Conservation (phyloP, 257 asterid species). For the Fraxinus pennsylvanica region DNA sequence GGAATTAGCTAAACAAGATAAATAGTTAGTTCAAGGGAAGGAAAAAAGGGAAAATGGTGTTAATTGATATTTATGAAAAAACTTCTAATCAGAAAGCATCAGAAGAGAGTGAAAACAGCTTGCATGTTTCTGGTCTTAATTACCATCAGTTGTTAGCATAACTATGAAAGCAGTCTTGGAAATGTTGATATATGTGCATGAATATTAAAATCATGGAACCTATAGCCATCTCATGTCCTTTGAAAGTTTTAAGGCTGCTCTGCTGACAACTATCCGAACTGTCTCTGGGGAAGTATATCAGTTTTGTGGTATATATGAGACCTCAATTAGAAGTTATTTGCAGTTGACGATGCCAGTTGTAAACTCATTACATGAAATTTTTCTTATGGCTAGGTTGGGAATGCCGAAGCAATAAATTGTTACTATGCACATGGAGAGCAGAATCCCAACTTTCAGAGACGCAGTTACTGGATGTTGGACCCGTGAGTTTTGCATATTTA, state of each 20-base stretch:
- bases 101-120: not conserved
- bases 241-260: conserved; percentile 1
- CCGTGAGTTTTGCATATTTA: conserved; percentile 59
- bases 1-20: not conserved
- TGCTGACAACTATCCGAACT: conserved; percentile 7
- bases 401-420: conserved; percentile 85
- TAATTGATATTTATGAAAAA: not conserved
- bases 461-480: conserved; percentile 95
- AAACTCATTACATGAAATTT: conserved; percentile 28
- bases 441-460: conserved; percentile 81
- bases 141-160: conserved; percentile 9
- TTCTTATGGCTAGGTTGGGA: conserved; percentile 73
- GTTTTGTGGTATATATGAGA: conserved; percentile 1
- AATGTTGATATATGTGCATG: conserved; percentile 9
- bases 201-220: not conserved
- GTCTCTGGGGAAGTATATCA: conserved; percentile 4
- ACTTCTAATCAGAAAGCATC: not conserved
- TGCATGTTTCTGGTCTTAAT: conserved; percentile 20
- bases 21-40: not conserved
- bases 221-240: not conserved
- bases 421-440: conserved; percentile 94
- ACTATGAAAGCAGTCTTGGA: not conserved
- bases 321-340: not conserved
- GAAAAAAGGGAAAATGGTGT: not conserved
- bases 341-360: conserved; percentile 19